Base-by-base conservation (phyloP, 768 basidiomycete genomes). In the Lentinula edodes region DNA sequence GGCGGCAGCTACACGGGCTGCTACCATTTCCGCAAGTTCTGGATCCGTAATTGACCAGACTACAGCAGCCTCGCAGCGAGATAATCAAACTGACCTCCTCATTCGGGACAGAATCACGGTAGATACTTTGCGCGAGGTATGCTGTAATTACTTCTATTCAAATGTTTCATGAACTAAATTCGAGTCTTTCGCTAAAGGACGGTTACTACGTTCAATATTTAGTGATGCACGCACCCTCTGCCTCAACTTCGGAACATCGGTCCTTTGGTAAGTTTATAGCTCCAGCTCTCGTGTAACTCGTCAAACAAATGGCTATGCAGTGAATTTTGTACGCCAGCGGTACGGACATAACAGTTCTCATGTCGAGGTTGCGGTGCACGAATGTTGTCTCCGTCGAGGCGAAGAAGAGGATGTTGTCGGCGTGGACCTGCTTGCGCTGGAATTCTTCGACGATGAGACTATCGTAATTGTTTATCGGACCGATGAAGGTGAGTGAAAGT, bases 361-460 rank as follows among this genome's bases (percentile, higher is more conserved):
- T 62, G 71, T 73, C 67, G 72, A 77, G 64, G 75, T 86, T 68
- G 80, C 75, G 65, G 69, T 87, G 72, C 75, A 88, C 50, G 82
- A 86, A 70, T 84, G 84, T 74, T 73, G 73, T 70, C 71, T 83
- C 67, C 75, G 69, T 61, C 73, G 69, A 70, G 78, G 76, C 73
- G 70, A 68, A 43, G 65, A 63, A 64, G 65, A 56, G 72, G 70
- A 65, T 50, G 66, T 66, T 65, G 68, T 62, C 59, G 75, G 77
- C 65, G 71, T 86, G 67, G 79, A 86, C 62, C 66, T 90, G 50
- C 70, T 91, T 69, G 87, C 87, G 67, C 80, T 76, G 46, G 87
- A 90, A 60, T 92, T 92, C 74, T 91, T 93, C 72, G 91, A 93
- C 76, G 87, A 90, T 66, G 82, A 86, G 70, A 76, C 72, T 67